Base-by-base conservation (phyloP, 2,329 filamentous ascomycete species). In the Fusarium camptoceras region DNA sequence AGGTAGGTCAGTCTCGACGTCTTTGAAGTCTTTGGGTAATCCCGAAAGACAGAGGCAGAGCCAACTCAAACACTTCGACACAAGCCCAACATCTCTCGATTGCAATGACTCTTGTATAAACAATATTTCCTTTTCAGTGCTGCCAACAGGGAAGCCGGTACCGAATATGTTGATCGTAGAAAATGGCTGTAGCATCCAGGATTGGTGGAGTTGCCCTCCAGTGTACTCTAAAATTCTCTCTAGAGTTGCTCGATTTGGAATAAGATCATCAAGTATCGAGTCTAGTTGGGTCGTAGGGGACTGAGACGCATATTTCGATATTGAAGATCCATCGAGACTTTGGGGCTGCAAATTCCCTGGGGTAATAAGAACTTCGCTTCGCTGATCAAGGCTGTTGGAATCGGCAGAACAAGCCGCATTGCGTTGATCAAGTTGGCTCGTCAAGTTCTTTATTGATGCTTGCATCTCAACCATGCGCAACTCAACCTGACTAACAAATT, bases 41-140 rank as follows among this genome's bases (percentile, higher is more conserved):
- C 84, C 73, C 64, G 82, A 75, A 72, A 82, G 74, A 64, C 79
- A 78, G 64, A 86, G 77, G 71, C 81, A 62, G 58, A 83, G 73
- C 76, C 83, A 82, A 67, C 87, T 66, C 14, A 84, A 67, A 14
- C 79, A 78, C 63, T 83, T 84, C 10, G 65, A 62, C 14, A 64
- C 15, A 15, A 59, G 31, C 4, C 65, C 65, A 7, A 56, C 14
- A 8, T 64, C 42, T 46, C n/a, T 6, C 5, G 64, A 58, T 9
- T 15, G 44, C 1, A 65, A 4, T 8, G 51, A 54, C 9, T 48
- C 16, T 14, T 67, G 18, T 7, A 67, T 16, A 28, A 66, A 67
- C 2, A 15, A 24, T 25, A 66, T 10, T 10, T 28, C 41, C 11
- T 24, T 11, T 2, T 59, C 11, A 6, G 37, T 3, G 37, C 41